These are phyloP conservation scores for Daldinia loculata DNA, from an alignment of 495 filamentous ascomycete genomes.

Conservation along the genomic window DNA sequence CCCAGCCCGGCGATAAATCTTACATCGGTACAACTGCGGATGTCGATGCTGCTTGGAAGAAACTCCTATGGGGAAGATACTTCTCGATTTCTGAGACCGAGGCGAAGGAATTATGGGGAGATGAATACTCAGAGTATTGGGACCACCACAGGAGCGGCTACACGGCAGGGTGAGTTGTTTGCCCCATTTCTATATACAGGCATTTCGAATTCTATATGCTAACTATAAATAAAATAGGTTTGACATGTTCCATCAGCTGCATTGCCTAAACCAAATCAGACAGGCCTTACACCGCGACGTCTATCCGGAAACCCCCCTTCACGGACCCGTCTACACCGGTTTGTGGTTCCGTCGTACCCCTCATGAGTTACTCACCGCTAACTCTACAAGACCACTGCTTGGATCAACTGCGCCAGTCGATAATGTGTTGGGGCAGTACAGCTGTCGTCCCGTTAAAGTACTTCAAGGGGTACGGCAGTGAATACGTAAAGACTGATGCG, in stretches of 20 bases:
- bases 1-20: conserved; percentile 2
- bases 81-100: conserved; percentile 3
- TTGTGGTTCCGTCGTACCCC: not conserved
- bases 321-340: conserved; percentile 2
- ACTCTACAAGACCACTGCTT: conserved; percentile 1
- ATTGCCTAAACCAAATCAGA: conserved; percentile 8
- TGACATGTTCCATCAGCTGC: conserved; percentile 7
- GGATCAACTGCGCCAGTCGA: conserved; percentile 7
- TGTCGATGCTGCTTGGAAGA: conserved; percentile 6
- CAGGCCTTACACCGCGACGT: conserved; percentile 8
- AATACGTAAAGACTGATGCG: not conserved
- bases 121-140: conserved; percentile 1
- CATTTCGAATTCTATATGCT: not conserved
- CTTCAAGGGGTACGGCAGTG: not conserved
- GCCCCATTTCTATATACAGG: not conserved
- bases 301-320: conserved; percentile 4
- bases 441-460: conserved; percentile 1
- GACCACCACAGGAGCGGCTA: conserved; percentile 6
- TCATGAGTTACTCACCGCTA: not conserved
- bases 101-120: conserved; percentile 8
- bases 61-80: conserved; percentile 1
- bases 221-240: not conserved
- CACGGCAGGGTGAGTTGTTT: conserved; percentile 5
- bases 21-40: conserved; percentile 5
- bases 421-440: conserved; percentile 9